Conservation (phyloP, 129 eudicot genomes). For the Mikania micrantha region DNA sequence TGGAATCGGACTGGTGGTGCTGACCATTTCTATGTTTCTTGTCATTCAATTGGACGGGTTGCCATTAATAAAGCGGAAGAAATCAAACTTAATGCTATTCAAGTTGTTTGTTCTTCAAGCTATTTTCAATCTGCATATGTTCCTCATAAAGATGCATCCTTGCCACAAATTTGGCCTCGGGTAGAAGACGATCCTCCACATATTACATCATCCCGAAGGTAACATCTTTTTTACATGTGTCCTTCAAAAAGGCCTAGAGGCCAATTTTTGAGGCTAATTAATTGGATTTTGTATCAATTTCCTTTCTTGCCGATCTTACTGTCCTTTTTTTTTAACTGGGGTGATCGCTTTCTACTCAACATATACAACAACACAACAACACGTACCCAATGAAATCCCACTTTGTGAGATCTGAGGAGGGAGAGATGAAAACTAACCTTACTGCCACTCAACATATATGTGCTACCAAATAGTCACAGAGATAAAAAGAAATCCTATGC, state of each 20-base stretch:
- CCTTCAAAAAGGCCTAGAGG: not conserved
- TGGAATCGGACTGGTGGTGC: constrained; percentile 90
- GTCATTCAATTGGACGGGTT: constrained; percentile 74
- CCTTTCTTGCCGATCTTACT: not conserved
- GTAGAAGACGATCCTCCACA: constrained; percentile 34
- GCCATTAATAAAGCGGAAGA: constrained; percentile 64
- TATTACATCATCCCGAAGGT: constrained; percentile 50
- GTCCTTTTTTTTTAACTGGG: not conserved
- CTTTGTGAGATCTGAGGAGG: too few species aligned
- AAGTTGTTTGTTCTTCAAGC: constrained; percentile 88
- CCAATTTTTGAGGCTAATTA: not conserved
- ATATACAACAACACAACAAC: too few species aligned
- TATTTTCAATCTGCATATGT: constrained; percentile 58
- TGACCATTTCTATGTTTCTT: constrained; percentile 85
- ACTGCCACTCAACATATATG: not conserved
- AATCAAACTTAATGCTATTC: constrained; percentile 71
- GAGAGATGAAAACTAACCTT: too few species aligned
- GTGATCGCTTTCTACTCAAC: not conserved
- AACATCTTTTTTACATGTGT: not conserved
- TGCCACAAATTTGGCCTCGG: constrained; percentile 98
- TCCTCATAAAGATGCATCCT: constrained; percentile 77
- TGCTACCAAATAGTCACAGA: not conserved
- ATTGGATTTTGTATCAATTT: not conserved
- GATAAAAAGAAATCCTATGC: not conserved
- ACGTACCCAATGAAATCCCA: too few species aligned